Conservation (phyloP, 345 rosid species). For the Arabidopsis thaliana region DNA sequence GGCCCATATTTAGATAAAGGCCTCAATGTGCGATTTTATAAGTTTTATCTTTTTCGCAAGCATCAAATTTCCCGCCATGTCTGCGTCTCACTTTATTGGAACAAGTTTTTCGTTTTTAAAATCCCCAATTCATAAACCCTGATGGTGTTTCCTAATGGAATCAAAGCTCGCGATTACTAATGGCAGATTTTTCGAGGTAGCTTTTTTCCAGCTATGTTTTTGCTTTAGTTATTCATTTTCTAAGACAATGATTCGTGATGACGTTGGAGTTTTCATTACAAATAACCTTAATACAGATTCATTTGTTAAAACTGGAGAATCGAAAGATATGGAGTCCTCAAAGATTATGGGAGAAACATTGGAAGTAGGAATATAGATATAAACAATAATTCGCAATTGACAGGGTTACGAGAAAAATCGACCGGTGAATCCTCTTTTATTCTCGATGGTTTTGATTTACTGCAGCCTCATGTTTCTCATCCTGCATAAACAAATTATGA, state of each 20-base stretch:
- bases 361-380: neutral
- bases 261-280: slow-evolving; percentile 1
- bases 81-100: neutral
- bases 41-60: neutral
- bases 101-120: neutral
- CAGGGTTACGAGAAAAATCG: neutral
- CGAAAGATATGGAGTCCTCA: neutral
- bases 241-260: neutral
- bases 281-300: neutral
- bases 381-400: slow-evolving; percentile 5
- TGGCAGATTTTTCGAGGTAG: neutral
- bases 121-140: neutral
- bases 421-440: slow-evolving; percentile 26
- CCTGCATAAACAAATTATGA: slow-evolving; percentile 40
- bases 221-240: neutral
- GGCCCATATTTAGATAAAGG: neutral
- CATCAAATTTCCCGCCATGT: slow-evolving; percentile 22
- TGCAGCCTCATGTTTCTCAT: slow-evolving; percentile 51
- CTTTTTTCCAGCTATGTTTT: neutral
- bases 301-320: neutral
- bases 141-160: too few relatives aligned
- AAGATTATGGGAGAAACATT: neutral
- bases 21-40: neutral
- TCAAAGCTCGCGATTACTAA: neutral
- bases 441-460: slow-evolving; percentile 23